These are phyloP conservation scores for Entoloma clypeatum DNA, from an alignment of 1,284 basidiomycete species.

Conservation along the genomic window DNA sequence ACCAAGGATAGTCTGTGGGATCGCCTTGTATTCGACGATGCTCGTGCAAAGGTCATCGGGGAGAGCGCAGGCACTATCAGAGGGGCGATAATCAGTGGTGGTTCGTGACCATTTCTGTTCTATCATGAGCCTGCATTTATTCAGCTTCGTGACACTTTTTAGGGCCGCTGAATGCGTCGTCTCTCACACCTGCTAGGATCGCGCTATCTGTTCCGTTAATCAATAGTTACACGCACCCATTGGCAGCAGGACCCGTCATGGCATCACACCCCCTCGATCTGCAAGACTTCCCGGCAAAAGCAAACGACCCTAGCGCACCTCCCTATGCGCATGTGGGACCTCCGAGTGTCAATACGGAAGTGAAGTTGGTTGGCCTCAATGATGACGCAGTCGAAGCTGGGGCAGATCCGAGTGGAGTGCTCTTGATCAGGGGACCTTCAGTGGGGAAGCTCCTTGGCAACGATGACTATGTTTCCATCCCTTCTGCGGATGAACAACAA, in stretches of 20 bases:
- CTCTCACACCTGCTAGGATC: conserved; percentile 58
- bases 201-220: conserved; percentile 71
- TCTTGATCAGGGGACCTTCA: conserved; percentile 47
- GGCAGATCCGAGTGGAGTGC: conserved; percentile 48
- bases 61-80: conserved; percentile 56
- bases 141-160: conserved; percentile 9
- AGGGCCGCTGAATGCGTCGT: conserved; percentile 35
- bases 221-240: conserved; percentile 54
- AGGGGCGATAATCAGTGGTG: conserved; percentile 60
- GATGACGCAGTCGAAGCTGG: conserved; percentile 61
- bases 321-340: conserved; percentile 61
- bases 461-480: conserved; percentile 38
- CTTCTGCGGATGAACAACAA: conserved; percentile 36
- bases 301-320: conserved; percentile 27
- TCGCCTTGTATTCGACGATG: conserved; percentile 63
- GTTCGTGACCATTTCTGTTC: conserved; percentile 33
- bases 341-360: conserved; percentile 71
- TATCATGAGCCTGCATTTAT: neutral
- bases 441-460: conserved; percentile 50
- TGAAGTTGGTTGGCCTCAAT: conserved; percentile 60
- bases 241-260: conserved; percentile 64
- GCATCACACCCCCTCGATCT: conserved; percentile 74
- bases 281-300: conserved; percentile 52
- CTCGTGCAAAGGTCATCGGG: conserved; percentile 57
- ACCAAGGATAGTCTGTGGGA: conserved; percentile 79